phyloP scores from a whole-genome alignment of 192 early-diverging fungal species.

The Rhizophagus sp. region DNA sequence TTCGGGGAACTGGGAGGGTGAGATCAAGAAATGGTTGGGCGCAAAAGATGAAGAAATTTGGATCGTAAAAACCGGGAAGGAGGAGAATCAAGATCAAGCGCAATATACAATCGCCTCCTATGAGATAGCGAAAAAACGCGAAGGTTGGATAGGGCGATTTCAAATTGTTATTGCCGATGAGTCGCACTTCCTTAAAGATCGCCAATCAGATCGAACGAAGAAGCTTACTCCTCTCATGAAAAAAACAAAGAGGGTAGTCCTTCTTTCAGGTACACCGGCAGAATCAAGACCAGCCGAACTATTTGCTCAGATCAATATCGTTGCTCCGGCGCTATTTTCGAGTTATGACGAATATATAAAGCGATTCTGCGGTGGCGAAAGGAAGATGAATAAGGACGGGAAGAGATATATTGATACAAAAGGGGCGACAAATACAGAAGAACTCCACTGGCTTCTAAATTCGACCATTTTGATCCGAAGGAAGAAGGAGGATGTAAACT shows the following conservation, averaged over 20 bases:
- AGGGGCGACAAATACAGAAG: conserved; percentile 42
- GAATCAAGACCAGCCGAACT: neutral
- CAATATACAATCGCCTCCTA: neutral
- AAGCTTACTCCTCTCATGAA: conserved; percentile 39
- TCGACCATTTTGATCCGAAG: conserved; percentile 49
- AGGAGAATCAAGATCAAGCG: conserved; percentile 1
- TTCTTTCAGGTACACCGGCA: neutral
- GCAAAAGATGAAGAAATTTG: conserved; percentile 36
- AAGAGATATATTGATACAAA: neutral
- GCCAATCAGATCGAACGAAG: conserved; percentile 45
- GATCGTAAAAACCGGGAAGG: neutral
- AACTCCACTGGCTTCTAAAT: conserved; percentile 45
- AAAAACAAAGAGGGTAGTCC: neutral
- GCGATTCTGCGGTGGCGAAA: neutral
- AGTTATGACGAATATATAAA: neutral
- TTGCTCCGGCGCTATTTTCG: neutral
- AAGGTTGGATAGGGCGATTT: conserved; percentile 16
- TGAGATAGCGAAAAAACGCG: neutral
- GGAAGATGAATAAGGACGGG: neutral
- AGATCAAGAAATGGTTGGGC: conserved; percentile 49
- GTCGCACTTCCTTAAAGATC: conserved; percentile 45
- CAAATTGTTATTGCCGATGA: conserved; percentile 46
- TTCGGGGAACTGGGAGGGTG: conserved; percentile 40
- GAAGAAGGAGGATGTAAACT: conserved; percentile 47
- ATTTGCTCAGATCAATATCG: neutral